phyloP scores from a whole-genome alignment of 1,139 yeast genomes.

The Hemisphaericaspora xylofermentans region DNA sequence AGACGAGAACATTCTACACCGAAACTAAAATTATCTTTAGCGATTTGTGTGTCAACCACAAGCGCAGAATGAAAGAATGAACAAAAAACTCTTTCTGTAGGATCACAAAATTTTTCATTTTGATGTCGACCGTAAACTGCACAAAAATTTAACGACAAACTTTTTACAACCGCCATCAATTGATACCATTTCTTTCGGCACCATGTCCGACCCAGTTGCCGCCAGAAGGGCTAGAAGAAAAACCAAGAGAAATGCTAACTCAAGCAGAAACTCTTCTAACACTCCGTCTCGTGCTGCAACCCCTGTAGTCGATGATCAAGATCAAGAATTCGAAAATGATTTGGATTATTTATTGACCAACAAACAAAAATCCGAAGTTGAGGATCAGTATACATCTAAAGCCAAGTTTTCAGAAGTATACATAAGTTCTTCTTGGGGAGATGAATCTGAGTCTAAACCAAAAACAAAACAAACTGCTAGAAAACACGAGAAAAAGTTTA shows the following conservation, averaged over 20 bases:
- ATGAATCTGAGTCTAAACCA: conserved; percentile 1
- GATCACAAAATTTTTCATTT: too few relatives aligned
- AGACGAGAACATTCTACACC: too few relatives aligned
- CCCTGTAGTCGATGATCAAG: conserved; percentile 8
- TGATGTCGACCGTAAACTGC: too few relatives aligned
- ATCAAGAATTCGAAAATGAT: conserved; percentile 16
- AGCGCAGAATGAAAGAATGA: too few relatives aligned
- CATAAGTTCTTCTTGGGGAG: conserved; percentile 7
- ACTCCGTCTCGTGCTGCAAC: conserved; percentile 7
- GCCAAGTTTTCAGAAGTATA: conserved; percentile 4
- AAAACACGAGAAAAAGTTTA: conserved; percentile 6
- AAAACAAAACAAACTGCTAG: conserved; percentile 1
- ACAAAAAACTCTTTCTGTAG: too few relatives aligned
- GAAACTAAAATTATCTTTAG: too few relatives aligned
- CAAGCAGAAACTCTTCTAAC: background rate
- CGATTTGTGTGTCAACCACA: too few relatives aligned
- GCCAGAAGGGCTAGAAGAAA: conserved; percentile 8
- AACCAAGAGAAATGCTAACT: conserved; percentile 4
- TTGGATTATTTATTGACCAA: conserved; percentile 18
- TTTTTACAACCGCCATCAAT: too few relatives aligned
- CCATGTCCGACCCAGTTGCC: conserved; percentile 4
- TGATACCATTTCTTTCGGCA: too few relatives aligned
- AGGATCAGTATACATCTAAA: conserved; percentile 1
- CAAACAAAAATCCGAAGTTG: conserved; percentile 5
- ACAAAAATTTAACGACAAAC: too few relatives aligned